Percentiles rank a stretch among this genome's conserved stretches.
phyloP scores from a whole-genome alignment of 2,329 filamentous ascomycete species.

The Dactylella cylindrospora region DNA sequence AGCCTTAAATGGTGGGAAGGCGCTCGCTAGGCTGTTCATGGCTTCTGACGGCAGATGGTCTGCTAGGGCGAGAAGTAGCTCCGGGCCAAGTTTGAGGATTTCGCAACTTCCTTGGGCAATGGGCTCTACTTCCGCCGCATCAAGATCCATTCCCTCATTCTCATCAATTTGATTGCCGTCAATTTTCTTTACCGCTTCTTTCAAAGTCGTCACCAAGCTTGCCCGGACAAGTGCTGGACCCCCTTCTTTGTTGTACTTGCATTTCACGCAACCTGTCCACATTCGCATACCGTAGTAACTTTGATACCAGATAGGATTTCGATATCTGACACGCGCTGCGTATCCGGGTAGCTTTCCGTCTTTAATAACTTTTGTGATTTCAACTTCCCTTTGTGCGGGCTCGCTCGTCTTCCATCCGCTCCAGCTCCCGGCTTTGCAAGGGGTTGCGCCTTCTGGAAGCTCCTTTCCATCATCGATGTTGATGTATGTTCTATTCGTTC shows the following conservation, averaged over 20 bases:
- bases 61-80: neutral
- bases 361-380: neutral
- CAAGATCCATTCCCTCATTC: neutral
- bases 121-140: neutral
- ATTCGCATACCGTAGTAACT: neutral
- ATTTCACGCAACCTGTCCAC: neutral
- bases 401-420: neutral
- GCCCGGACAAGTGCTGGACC: neutral
- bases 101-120: neutral
- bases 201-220: neutral
- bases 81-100: neutral
- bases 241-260: neutral
- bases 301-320: neutral
- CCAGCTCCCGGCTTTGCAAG: constrained; percentile 3
- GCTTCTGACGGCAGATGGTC: neutral
- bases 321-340: neutral
- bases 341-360: too few relatives aligned
- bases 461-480: neutral
- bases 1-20: neutral
- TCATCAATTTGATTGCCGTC: too few relatives aligned
- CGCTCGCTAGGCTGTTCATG: neutral
- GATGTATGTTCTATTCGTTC: neutral
- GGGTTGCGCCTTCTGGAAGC: neutral
- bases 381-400: neutral
- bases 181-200: neutral